These are phyloP conservation scores for Cordyceps cateniannulata DNA, from an alignment of 2,329 filamentous ascomycete species.

Conservation along the genomic window DNA sequence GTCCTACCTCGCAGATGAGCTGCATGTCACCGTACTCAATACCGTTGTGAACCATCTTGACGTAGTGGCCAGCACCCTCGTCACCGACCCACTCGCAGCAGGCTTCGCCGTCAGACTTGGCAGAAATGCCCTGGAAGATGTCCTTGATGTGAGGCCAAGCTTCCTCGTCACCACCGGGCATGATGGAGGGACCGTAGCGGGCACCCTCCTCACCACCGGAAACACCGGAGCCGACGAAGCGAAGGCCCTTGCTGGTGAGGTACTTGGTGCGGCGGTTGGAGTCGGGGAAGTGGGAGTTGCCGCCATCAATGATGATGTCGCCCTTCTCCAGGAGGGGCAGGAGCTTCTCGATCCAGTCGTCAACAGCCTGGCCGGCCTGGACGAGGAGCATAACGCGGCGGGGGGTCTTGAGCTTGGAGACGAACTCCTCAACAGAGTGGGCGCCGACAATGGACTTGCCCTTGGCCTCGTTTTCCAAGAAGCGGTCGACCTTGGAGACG, in stretches of 20 bases:
- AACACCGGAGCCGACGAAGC: slow-evolving; percentile 94
- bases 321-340: slow-evolving; percentile 75
- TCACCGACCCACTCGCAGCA: slow-evolving; percentile 99
- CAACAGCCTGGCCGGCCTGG: slow-evolving; percentile 95
- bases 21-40: slow-evolving; percentile 99
- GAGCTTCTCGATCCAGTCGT: slow-evolving; percentile 97
- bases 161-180: slow-evolving; percentile 98
- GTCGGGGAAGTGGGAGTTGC: slow-evolving; percentile 91
- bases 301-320: slow-evolving; percentile 99
- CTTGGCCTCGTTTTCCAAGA: slow-evolving; percentile 87
- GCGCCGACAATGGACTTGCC: slow-evolving; percentile 94
- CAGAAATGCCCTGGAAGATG: slow-evolving; percentile 94
- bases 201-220: slow-evolving; percentile 99
- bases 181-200: slow-evolving; percentile 92
- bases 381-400: slow-evolving; percentile 98
- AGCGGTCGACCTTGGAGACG: slow-evolving; percentile 93
- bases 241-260: slow-evolving; percentile 78
- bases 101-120: slow-evolving; percentile 93
- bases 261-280: slow-evolving; percentile 92
- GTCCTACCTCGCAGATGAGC: slow-evolving; percentile 86
- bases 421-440: slow-evolving; percentile 89
- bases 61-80: slow-evolving; percentile 98
- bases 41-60: slow-evolving; percentile 99
- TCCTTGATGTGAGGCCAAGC: slow-evolving; percentile 99
- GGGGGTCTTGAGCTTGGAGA: slow-evolving; percentile 93